These are phyloP conservation scores for Avicennia marina DNA, from an alignment of 257 asterid species.

Conservation along the genomic window DNA sequence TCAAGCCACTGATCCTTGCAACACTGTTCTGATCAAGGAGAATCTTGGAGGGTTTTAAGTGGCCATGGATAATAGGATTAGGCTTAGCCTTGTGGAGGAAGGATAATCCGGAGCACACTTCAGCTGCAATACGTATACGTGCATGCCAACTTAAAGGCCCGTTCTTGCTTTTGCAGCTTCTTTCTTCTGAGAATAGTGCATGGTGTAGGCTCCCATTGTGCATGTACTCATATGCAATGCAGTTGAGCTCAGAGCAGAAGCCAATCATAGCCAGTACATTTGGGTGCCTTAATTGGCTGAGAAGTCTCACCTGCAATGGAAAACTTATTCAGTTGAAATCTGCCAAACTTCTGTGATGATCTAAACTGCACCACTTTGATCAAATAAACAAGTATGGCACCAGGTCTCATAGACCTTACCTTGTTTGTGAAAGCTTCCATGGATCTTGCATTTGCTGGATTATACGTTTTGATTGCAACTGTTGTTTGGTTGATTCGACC, in stretches of 20 bases:
- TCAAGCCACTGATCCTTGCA: constrained; percentile 37
- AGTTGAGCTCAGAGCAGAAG: constrained; percentile 56
- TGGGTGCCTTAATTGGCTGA: constrained; percentile 48
- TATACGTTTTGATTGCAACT: constrained; percentile 46
- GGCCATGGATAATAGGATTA: constrained; percentile 47
- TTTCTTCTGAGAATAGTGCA: constrained; percentile 36
- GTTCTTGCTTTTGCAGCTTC: constrained; percentile 25
- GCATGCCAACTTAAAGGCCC: constrained; percentile 47
- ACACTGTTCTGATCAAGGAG: constrained; percentile 51
- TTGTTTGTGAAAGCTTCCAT: constrained; percentile 32
- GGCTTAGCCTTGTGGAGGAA: constrained; percentile 65
- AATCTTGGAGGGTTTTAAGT: constrained; percentile 52
- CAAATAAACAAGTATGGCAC: neutral
- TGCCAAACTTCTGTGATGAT: too few relatives aligned
- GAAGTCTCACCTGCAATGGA: constrained; percentile 45
- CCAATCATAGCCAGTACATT: constrained; percentile 52
- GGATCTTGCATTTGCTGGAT: constrained; percentile 20
- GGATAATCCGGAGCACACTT: constrained; percentile 50
- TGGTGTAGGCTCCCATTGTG: constrained; percentile 53
- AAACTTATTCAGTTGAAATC: constrained; percentile 5
- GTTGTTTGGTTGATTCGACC: constrained; percentile 38
- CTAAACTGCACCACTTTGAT: too few relatives aligned
- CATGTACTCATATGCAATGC: constrained; percentile 57
- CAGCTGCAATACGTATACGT: constrained; percentile 47
- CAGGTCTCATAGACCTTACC: constrained; percentile 24